Base-by-base conservation (phyloP, 2,329 filamentous ascomycete genomes). In the Aureobasidium melanogenum region DNA sequence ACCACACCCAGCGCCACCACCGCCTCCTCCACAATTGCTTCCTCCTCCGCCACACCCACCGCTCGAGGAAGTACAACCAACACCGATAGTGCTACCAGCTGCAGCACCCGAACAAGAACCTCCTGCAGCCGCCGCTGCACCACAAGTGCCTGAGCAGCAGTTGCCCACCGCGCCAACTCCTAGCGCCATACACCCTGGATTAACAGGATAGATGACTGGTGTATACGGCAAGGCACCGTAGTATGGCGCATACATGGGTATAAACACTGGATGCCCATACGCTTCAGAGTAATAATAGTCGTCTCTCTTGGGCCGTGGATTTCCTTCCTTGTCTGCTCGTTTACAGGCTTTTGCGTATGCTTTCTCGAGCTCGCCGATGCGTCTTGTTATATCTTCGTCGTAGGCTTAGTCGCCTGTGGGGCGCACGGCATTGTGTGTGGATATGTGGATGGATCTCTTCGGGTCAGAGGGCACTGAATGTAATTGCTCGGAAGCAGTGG, bases 351-450 rank as follows among this genome's bases (percentile, higher is more conserved):
- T 74, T 43, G 77, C 70, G 69, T 89, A 89, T 34, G 82, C 80
- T 4, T 73, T 73, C 30, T 87, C 82, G 0, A 84, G 70, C 19
- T 77, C 75, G 1, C 69, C 73, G 55, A 63, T 77, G 56, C 76
- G 64, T 24, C 58, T 60, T 15, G 59, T 30, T 1, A 67, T 66
- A 1, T 57, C n/a, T 1, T 59, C 55, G 1, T 65, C 54, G 56
- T 70, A 69, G 7, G 43, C 47, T n/a, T 70, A 68, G 8, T 63
- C 67, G 50, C 69, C 69, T 2, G 66, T 66, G 9, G 63, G 67
- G 6, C 73, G 73, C 8, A 91, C 83, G 1, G 88, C 82, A 67
- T 85, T 90, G 76, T 93, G 89, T 0, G 86, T 80, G 0, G 85
- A 89, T 64, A 93, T 87, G 69, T 93, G 89, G 0, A 85, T 82